Conservation (phyloP, 2,329 filamentous ascomycete genomes). For the Colletotrichum theobromicola region DNA sequence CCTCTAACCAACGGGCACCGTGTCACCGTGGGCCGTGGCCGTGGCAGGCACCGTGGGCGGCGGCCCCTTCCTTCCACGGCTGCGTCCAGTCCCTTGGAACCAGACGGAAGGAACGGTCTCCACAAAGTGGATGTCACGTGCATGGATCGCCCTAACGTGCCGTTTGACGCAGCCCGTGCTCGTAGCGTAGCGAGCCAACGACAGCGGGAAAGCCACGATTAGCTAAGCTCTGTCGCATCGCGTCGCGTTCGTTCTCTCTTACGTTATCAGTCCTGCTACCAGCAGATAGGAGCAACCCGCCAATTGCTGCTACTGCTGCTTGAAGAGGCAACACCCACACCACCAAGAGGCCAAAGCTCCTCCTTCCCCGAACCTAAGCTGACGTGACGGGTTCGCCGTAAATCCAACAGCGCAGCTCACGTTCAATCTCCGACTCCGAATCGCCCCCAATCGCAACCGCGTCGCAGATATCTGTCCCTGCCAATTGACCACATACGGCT, state of each 20-base stretch:
- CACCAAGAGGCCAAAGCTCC: constrained; percentile 13
- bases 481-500: not conserved
- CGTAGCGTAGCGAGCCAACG: not conserved
- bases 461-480: not conserved
- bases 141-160: not conserved
- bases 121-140: not conserved
- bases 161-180: not conserved
- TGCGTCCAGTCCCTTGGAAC: not conserved
- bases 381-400: not conserved
- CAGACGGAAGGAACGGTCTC: not conserved
- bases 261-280: not conserved
- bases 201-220: fast-evolving
- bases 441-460: not conserved
- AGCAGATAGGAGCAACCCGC: not conserved
- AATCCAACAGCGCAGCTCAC: not conserved
- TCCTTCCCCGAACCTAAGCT: not conserved
- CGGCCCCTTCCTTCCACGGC: not conserved
- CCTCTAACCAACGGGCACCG: not conserved
- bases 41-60: not conserved
- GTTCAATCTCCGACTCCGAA: not conserved
- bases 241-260: not conserved
- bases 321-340: not conserved
- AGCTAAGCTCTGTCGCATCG: not conserved
- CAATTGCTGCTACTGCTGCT: not conserved
- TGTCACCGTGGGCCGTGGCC: not conserved